Base-by-base conservation (phyloP, 2,329 filamentous ascomycete genomes). In the Diaporthe citrichinensis region DNA sequence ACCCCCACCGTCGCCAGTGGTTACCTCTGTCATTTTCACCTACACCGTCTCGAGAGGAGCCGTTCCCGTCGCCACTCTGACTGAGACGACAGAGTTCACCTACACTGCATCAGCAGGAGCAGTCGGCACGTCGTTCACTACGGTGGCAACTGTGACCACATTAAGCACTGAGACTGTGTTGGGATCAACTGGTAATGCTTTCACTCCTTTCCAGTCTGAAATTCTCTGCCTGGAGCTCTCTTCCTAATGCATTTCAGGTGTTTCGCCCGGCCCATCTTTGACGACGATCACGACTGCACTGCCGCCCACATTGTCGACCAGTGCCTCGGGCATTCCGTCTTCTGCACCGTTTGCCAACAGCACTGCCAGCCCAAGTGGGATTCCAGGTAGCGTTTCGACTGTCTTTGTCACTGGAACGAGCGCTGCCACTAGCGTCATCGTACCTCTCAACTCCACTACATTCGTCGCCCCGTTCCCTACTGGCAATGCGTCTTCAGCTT, bases 1-100 rank as follows among this genome's bases (percentile, higher is more conserved):
- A 39, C 51, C 58, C 31, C 68, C 62, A 10, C 59, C 67, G 12
- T 41, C 73, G 5, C 61, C 74, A 15, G 61, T 65, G 6, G 51
- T 76, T 3, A 76, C 77, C 65, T 57, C 71, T 17, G 62, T 80
- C 8, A 77, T 78, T 5, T 74, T 80, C 68, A 80, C 80, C 7
- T 80, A 80, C 74, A 81, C 79, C 0, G 68, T 81, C 12, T 75
- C 77, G 4, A 75, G 71, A 9, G 17, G 79, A 61, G 31, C 58
- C 72, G 14, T 44, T 20, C 61, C 76, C 31, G 34, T 74, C 41
- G 72, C 76, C 25, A 76, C 75, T 17, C 59, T 74, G 59, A 75
- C 57, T 34, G 71, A 76, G 61, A 67, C 74, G 31, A 77, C 76
- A 14, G 57, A 69, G 5, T 59, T 73, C 59, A 72, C 72, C 34